Evolutionary conservation across 169 alveolate species (phyloP).

Genomic region (Eimeria mitis): DNA sequence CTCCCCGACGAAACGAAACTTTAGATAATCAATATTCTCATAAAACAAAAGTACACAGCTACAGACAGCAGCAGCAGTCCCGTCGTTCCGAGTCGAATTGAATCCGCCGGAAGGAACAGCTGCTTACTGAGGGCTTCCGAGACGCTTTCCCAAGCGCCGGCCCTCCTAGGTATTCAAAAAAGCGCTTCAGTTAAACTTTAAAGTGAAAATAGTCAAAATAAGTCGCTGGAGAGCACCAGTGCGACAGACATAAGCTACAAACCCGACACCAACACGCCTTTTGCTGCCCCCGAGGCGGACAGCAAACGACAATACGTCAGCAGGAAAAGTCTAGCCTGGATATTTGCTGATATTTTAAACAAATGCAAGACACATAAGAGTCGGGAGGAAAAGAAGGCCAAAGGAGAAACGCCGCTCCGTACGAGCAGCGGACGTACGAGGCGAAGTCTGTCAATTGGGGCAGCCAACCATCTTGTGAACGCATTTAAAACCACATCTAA

Average conservation of each 20-base stretch:
- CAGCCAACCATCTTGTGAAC: background rate
- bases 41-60: background rate
- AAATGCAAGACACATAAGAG: background rate
- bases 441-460: slow-evolving; percentile 3
- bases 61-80: background rate
- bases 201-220: background rate
- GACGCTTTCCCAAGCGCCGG: background rate
- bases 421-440: slow-evolving; percentile 7
- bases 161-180: background rate
- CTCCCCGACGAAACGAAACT: background rate
- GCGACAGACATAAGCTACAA: background rate
- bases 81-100: background rate
- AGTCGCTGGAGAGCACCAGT: background rate
- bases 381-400: slow-evolving; percentile 6
- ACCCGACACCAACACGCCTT: background rate
- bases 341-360: background rate
- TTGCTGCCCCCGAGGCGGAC: background rate
- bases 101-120: background rate
- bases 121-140: background rate
- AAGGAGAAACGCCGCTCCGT: slow-evolving; percentile 25
- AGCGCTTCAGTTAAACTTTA: background rate
- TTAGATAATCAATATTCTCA: background rate
- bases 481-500: background rate
- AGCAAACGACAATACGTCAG: background rate
- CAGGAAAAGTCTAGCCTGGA: background rate